Evolutionary conservation across 2,329 filamentous ascomycete genomes (phyloP).

Genomic region (Thelonectria discophora): DNA sequence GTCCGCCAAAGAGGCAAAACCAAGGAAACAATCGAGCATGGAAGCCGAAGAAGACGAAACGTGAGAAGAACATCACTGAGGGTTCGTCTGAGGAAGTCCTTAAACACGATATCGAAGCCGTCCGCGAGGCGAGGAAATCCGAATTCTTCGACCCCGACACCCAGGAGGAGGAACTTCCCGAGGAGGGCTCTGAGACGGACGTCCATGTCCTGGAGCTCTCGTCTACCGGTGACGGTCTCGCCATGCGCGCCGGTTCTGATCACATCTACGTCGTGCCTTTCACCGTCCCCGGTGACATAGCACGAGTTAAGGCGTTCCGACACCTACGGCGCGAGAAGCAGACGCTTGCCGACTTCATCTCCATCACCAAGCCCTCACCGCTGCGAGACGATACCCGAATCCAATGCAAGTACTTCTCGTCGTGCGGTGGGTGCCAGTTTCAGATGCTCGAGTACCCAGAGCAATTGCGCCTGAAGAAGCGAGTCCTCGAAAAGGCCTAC

Average conservation of each 20-base stretch:
- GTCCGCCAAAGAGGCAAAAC: constrained; percentile 35
- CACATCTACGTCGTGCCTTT: constrained; percentile 90
- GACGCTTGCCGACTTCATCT: constrained; percentile 83
- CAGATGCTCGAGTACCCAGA: constrained; percentile 93
- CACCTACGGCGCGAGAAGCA: constrained; percentile 74
- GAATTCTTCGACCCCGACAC: constrained; percentile 41
- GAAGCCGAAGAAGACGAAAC: constrained; percentile 64
- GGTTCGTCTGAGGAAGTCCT: constrained; percentile 75
- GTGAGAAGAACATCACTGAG: constrained; percentile 66
- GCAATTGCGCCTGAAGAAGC: constrained; percentile 85
- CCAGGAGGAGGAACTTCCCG: constrained; percentile 60
- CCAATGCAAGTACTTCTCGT: constrained; percentile 85
- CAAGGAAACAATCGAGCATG: constrained; percentile 37
- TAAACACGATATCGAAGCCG: constrained; percentile 66
- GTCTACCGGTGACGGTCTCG: constrained; percentile 91
- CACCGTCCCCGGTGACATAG: constrained; percentile 82
- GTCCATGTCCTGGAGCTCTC: constrained; percentile 84
- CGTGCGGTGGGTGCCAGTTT: constrained; percentile 93
- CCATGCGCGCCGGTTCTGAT: constrained; percentile 69
- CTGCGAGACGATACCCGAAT: constrained; percentile 80
- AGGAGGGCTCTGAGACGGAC: constrained; percentile 78
- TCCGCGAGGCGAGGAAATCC: constrained; percentile 56
- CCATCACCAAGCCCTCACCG: constrained; percentile 76
- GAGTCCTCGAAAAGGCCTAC: constrained; percentile 91
- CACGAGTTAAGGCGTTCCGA: constrained; percentile 80